Evolutionary conservation across 1,139 yeast genomes (phyloP).

Genomic region (Yamadazyma siamensis): DNA sequence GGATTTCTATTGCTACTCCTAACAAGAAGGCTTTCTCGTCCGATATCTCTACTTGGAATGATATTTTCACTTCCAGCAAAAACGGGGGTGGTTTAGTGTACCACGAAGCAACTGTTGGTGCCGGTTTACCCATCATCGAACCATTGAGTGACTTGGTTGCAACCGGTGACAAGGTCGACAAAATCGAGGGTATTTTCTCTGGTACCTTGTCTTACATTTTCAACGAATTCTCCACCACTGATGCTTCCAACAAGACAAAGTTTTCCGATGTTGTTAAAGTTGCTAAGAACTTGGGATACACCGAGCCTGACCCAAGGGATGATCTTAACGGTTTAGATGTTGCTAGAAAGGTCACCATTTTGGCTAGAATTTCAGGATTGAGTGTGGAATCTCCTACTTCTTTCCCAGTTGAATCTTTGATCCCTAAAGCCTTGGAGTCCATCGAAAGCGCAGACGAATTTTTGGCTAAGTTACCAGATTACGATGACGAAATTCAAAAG

Average conservation of each 20-base stretch:
- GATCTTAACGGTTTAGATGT: conserved; percentile 97
- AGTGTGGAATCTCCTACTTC: conserved; percentile 86
- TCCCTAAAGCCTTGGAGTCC: conserved; percentile 81
- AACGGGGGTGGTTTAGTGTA: conserved; percentile 70
- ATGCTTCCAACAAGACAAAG: conserved; percentile 52
- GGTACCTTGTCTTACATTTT: conserved; percentile 96
- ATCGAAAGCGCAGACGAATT: conserved; percentile 74
- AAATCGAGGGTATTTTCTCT: conserved; percentile 93
- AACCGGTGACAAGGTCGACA: conserved; percentile 89
- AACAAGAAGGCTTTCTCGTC: conserved; percentile 97
- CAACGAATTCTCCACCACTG: conserved; percentile 81
- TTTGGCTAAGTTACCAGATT: conserved; percentile 74
- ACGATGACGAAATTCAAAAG: conserved; percentile 73
- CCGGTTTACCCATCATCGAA: conserved; percentile 91
- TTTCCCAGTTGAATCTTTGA: conserved; percentile 92
- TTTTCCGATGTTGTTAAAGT: conserved; percentile 86
- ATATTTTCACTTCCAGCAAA: conserved; percentile 56
- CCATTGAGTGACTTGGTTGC: conserved; percentile 81
- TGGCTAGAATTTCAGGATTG: conserved; percentile 89
- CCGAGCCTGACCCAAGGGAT: conserved; percentile 99
- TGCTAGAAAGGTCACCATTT: conserved; percentile 94
- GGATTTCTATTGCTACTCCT: conserved; percentile 95
- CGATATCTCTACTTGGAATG: conserved; percentile 69
- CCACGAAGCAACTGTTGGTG: conserved; percentile 99
- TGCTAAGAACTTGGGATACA: conserved; percentile 90